phyloP scores from a whole-genome alignment of 2,329 filamentous ascomycete species.

The Fusarium hostae region DNA sequence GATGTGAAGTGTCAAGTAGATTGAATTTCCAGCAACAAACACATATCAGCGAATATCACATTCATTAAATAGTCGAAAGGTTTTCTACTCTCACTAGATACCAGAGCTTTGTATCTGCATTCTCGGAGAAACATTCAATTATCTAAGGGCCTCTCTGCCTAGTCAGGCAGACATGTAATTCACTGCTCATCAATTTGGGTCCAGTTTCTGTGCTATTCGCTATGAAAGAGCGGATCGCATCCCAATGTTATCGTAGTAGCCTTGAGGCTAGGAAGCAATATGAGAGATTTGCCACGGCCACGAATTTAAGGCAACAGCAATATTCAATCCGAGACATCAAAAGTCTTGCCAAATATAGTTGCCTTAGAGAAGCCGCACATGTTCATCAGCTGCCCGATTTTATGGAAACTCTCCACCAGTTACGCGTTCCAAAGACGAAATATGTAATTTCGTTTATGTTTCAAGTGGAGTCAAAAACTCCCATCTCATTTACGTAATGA shows the following conservation, averaged over 20 bases:
- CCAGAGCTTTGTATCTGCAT: fast-evolving
- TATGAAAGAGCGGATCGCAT: background rate
- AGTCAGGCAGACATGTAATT: constrained; percentile 4
- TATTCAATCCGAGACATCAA: background rate
- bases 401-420: background rate
- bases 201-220: no score
- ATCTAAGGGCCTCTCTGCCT: background rate
- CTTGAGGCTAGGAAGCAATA: no score
- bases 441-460: background rate
- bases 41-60: background rate
- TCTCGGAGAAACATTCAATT: fast-evolving
- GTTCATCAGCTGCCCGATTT: background rate
- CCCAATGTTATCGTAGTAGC: background rate
- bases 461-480: background rate
- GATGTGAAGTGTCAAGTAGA: fast-evolving
- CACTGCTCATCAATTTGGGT: background rate
- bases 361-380: background rate
- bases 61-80: background rate
- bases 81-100: fast-evolving
- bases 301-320: background rate
- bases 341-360: background rate
- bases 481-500: background rate
- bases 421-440: background rate
- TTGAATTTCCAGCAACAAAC: background rate
- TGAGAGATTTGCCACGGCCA: background rate